Evolutionary conservation across 73 alveolate genomes (phyloP), one percentile per base, ranked within the genome.

Genomic region (Diophrys appendiculata): DNA sequence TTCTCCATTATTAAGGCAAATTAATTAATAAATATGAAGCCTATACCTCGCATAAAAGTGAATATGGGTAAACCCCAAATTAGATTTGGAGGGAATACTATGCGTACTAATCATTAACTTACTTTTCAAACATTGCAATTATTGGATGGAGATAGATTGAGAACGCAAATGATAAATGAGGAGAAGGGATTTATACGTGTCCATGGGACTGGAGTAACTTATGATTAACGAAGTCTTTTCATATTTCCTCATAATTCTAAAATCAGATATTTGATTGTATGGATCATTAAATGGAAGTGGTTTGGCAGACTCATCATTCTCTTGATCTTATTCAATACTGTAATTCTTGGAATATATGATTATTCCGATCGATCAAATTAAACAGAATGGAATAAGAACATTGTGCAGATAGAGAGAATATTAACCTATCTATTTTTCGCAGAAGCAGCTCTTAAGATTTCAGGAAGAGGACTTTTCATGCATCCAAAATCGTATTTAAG

Each of bases 391-490:
- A 29, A 31, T 25, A n/a, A 28, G 23, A 22, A 8, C n/a, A 70
- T 33, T 70, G 78, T 33, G 26, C 8, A 11, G 1, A 1, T 70
- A 13, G 78, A 70, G 67, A 29, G 31, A 13, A n/a, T 34, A 22
- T 70, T 70, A n/a, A 70, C 68, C 5, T 1, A 1, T 1, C 3
- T 70, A 24, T 70, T 70, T 30, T 1, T 70, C 18, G 2, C 34
- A 73, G 98, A 92, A 65, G 72, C 82, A 53, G 34, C 55, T 22
- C 77, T 92, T 0, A 92, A 92, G 56, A 86, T 90, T 33, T 56
- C 86, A 26, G 96, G 87, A 0, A 67, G 72, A 79, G 98, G 98
- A 8, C 73, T 92, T 18, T 82, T 90, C n/a, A 31, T 81, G n/a
- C 79, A 73, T 35, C 54, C 68, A 52, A 53, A 72, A 54, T 70